Evolutionary conservation across 495 filamentous ascomycete species (phyloP).

Genomic region (Hyphodiscus hymeniophilus): DNA sequence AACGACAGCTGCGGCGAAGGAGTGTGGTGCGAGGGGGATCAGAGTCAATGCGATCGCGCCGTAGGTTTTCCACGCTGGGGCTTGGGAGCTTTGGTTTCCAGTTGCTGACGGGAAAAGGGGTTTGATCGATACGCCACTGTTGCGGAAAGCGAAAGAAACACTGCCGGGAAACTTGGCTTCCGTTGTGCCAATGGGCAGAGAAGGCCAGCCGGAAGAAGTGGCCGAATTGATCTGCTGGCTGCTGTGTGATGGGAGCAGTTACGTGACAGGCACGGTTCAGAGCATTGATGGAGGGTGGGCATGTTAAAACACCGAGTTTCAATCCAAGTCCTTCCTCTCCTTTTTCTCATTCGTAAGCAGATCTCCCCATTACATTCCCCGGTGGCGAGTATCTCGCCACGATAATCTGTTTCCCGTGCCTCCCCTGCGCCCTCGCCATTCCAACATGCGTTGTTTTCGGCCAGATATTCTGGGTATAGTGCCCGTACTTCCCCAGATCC

Average conservation of each 20-base stretch:
- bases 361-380: too few species aligned
- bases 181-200: conserved; percentile 30
- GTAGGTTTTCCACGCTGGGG: not conserved
- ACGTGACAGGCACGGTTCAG: conserved; percentile 43
- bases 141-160: not conserved
- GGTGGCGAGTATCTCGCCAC: too few species aligned
- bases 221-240: conserved; percentile 42
- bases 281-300: conserved; percentile 33
- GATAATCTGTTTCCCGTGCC: too few species aligned
- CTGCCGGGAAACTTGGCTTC: conserved; percentile 19
- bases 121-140: not conserved
- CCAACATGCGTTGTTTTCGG: too few species aligned
- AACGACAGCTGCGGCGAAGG: conserved; percentile 44
- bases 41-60: conserved; percentile 46
- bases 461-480: too few species aligned
- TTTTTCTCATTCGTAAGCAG: too few species aligned
- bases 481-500: too few species aligned
- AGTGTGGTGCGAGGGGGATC: conserved; percentile 41
- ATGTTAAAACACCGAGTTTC: too few species aligned
- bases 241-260: conserved; percentile 37
- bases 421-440: too few species aligned
- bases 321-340: too few species aligned
- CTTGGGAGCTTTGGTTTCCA: not conserved
- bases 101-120: conserved; percentile 24
- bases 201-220: conserved; percentile 41